Conservation (phyloP, 1,139 yeast genomes). For the Petasospora rhodanensis region DNA sequence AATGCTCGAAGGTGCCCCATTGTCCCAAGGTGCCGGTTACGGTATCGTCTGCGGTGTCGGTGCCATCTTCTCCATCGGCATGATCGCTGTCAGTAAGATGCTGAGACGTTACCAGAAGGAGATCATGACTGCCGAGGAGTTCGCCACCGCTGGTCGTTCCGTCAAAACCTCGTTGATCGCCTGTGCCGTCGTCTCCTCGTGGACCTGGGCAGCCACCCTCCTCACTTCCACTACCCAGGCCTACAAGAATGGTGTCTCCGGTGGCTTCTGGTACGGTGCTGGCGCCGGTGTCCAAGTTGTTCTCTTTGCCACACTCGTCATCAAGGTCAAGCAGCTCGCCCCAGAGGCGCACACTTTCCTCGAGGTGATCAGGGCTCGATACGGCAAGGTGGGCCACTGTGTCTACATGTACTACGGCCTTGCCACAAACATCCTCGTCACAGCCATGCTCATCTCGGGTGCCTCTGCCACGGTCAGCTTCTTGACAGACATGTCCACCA, state of each 20-base stretch:
- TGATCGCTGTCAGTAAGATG: constrained; percentile 68
- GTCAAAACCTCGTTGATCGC: constrained; percentile 79
- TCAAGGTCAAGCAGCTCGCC: constrained; percentile 66
- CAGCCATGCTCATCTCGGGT: constrained; percentile 83
- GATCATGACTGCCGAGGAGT: constrained; percentile 83
- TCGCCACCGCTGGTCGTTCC: constrained; percentile 81
- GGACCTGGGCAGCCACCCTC: constrained; percentile 94
- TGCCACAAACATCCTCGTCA: constrained; percentile 82
- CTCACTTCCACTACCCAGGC: constrained; percentile 76
- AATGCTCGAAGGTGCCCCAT: constrained; percentile 16
- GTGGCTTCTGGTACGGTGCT: constrained; percentile 70
- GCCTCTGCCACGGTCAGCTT: constrained; percentile 77
- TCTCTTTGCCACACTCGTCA: constrained; percentile 68
- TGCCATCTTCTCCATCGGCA: constrained; percentile 70
- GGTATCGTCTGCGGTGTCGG: constrained; percentile 90
- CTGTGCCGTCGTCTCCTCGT: constrained; percentile 83
- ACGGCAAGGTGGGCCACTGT: constrained; percentile 64
- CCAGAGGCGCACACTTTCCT: constrained; percentile 76
- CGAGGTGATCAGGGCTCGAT: constrained; percentile 64
- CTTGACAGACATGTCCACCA: constrained; percentile 77
- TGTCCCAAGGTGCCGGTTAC: constrained; percentile 59
- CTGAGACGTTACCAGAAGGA: constrained; percentile 75
- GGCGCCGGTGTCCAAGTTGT: constrained; percentile 70
- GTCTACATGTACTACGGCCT: constrained; percentile 74
- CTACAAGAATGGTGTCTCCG: constrained; percentile 71